phyloP scores from a whole-genome alignment of 192 early-diverging fungal genomes.

The Phlyctochytrium arcticum region DNA sequence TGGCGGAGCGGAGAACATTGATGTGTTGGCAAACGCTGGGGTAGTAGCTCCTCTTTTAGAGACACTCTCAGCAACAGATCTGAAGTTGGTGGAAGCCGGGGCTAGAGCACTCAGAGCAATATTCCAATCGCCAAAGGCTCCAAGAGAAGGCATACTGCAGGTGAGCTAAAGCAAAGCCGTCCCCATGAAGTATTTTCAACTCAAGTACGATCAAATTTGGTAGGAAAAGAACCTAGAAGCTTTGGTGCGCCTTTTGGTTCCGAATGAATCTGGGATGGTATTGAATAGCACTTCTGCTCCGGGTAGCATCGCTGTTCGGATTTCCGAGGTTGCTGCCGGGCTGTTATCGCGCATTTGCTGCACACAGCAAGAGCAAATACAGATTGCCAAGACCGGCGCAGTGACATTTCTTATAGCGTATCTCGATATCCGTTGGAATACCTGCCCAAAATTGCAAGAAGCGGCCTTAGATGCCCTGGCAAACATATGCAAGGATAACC shows the following conservation, averaged over 20 bases:
- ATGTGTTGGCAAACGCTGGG: conserved; percentile 52
- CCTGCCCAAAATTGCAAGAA: conserved; percentile 65
- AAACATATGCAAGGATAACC: conserved; percentile 58
- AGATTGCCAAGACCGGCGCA: conserved; percentile 52
- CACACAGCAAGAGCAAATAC: conserved; percentile 55
- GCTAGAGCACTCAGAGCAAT: conserved; percentile 66
- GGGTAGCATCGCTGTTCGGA: conserved; percentile 29
- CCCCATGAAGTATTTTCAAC: neutral
- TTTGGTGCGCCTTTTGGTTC: conserved; percentile 12
- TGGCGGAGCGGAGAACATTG: conserved; percentile 62
- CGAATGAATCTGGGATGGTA: neutral
- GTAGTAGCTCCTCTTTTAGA: conserved; percentile 54
- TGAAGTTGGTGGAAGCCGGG: conserved; percentile 57
- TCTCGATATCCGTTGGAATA: conserved; percentile 45
- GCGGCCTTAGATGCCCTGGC: conserved; percentile 74
- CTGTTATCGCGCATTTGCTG: conserved; percentile 61
- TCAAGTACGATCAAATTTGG: too few species aligned
- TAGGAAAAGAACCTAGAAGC: conserved; percentile 12
- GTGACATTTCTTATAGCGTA: conserved; percentile 54
- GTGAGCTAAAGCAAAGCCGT: neutral
- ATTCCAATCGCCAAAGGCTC: conserved; percentile 51
- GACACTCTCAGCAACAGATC: conserved; percentile 31
- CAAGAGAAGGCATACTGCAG: conserved; percentile 14
- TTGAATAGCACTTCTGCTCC: neutral
- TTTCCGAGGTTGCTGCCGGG: conserved; percentile 61